phyloP scores from a whole-genome alignment of 1,139 yeast species.

The Geotrichum macrosporum region DNA sequence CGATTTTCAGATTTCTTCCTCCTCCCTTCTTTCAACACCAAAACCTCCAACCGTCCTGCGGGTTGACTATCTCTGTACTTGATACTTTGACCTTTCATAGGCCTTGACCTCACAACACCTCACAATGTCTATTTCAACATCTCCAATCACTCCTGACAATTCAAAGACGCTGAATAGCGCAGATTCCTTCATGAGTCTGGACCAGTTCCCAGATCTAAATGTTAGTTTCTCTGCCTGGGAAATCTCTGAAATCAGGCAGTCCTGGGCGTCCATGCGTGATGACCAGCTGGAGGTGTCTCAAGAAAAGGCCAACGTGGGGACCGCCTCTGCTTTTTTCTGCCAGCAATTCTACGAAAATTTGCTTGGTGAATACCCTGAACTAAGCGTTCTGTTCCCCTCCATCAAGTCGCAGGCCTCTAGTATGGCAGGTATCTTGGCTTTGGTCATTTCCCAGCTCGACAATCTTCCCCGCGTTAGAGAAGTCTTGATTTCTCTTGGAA shows the following conservation, averaged over 20 bases:
- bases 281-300: too few relatives aligned
- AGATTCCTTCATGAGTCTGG: constrained; percentile 15
- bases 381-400: constrained; percentile 59
- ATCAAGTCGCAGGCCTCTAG: constrained; percentile 69
- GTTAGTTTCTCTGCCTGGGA: constrained; percentile 28
- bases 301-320: too few relatives aligned
- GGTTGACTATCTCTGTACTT: too few relatives aligned
- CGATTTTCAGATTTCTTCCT: too few relatives aligned
- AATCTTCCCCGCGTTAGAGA: constrained; percentile 49
- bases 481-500: constrained; percentile 61
- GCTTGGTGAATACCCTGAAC: constrained; percentile 49
- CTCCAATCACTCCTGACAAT: too few relatives aligned
- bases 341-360: constrained; percentile 61
- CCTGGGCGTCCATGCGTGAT: constrained; percentile 31
- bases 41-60: too few relatives aligned
- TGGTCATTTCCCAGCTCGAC: constrained; percentile 50
- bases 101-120: too few relatives aligned
- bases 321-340: constrained; percentile 34
- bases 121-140: too few relatives aligned
- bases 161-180: too few relatives aligned
- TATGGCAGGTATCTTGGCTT: constrained; percentile 74
- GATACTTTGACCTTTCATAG: too few relatives aligned
- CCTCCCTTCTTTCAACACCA: too few relatives aligned
- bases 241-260: constrained; percentile 26
- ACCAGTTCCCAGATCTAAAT: constrained; percentile 28